phyloP scores from a whole-genome alignment of 31 red algal genomes.

The Porphyra umbilicalis region DNA sequence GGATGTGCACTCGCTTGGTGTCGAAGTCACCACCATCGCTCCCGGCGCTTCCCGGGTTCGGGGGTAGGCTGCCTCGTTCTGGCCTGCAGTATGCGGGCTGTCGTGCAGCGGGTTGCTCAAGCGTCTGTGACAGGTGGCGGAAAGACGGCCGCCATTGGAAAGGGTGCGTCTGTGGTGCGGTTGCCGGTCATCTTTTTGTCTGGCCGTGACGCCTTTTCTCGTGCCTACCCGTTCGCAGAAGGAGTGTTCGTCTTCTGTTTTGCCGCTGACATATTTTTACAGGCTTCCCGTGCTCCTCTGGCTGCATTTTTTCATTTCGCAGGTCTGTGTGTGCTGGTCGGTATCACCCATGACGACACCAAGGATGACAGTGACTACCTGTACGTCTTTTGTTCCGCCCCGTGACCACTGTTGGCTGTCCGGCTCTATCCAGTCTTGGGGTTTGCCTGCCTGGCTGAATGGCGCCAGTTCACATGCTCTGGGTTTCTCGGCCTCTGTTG shows the following conservation, averaged over 20 bases:
- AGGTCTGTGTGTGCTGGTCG: conserved; percentile 24
- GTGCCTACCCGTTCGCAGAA: too few relatives aligned
- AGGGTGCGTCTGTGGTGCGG: background rate
- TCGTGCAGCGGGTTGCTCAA: conserved; percentile 51
- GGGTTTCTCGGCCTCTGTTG: too few relatives aligned
- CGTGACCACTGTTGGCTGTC: too few relatives aligned
- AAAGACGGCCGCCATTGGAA: conserved; percentile 16
- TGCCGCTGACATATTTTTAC: background rate
- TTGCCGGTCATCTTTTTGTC: background rate
- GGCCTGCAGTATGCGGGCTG: conserved; percentile 45
- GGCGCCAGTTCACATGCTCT: too few relatives aligned
- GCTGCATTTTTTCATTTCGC: background rate
- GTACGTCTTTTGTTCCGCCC: background rate
- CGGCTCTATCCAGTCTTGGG: too few relatives aligned
- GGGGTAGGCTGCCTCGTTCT: too few relatives aligned
- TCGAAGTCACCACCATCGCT: too few relatives aligned
- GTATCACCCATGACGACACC: conserved; percentile 10
- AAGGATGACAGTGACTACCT: background rate
- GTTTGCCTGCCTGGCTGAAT: too few relatives aligned
- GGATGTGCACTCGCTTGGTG: too few relatives aligned
- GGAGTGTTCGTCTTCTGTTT: too few relatives aligned
- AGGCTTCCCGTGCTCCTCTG: background rate
- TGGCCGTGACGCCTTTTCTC: too few relatives aligned
- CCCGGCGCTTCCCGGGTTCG: too few relatives aligned
- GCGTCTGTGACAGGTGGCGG: conserved; percentile 33